Conservation (phyloP, 192 early-diverging fungal genomes). For the Entrophospora sp. region DNA sequence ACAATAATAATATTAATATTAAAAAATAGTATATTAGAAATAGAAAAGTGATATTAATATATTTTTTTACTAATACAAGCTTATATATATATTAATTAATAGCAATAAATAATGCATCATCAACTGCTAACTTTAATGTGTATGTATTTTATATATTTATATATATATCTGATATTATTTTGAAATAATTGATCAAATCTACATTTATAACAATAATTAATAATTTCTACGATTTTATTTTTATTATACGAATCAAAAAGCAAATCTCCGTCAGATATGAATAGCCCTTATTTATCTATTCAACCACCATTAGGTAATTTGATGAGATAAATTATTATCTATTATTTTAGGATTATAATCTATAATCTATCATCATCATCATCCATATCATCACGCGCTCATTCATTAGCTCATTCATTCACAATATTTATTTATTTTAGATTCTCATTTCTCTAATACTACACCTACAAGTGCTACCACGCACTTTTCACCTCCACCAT, state of each 20-base stretch:
- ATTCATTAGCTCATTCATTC: too few species aligned
- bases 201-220: neutral
- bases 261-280: slow-evolving; percentile 19
- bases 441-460: slow-evolving; percentile 11
- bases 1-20: too few species aligned
- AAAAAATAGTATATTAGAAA: too few species aligned
- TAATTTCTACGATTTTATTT: too few species aligned
- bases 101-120: slow-evolving; percentile 13
- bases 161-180: neutral
- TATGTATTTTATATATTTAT: neutral
- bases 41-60: too few species aligned
- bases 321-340: neutral
- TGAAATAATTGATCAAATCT: too few species aligned
- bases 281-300: slow-evolving; percentile 17
- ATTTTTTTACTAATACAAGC: neutral
- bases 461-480: slow-evolving; percentile 16
- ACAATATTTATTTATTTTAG: neutral
- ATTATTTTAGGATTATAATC: neutral
- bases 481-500: slow-evolving; percentile 17
- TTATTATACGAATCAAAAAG: too few species aligned
- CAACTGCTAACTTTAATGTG: slow-evolving; percentile 6
- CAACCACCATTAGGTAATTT: slow-evolving; percentile 8
- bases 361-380: neutral
- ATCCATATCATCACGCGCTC: too few species aligned
- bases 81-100: neutral